A percentile compares a stretch with the other conserved stretches of the same genome.
These are phyloP conservation scores for Cercospora citrullina DNA, from an alignment of 2,329 filamentous ascomycete genomes.

Conservation along the genomic window DNA sequence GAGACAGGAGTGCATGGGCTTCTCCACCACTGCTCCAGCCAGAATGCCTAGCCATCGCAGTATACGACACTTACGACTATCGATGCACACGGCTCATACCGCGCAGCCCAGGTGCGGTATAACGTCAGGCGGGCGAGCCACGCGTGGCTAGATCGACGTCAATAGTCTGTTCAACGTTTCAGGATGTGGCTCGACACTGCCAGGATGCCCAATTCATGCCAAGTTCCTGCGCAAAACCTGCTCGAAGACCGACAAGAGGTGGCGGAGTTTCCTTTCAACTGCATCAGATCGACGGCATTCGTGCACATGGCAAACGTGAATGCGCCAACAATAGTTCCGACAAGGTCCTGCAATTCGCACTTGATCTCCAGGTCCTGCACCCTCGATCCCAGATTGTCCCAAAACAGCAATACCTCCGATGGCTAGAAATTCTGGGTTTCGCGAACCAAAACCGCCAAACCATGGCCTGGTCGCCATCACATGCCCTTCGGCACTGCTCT, in stretches of 20 bases:
- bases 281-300: background rate
- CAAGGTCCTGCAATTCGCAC: constrained; percentile 16
- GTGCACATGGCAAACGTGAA: background rate
- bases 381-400: constrained; percentile 11
- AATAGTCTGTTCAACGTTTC: background rate
- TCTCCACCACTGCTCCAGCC: background rate
- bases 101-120: background rate
- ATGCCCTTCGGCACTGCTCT: constrained; percentile 21
- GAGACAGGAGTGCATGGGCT: background rate
- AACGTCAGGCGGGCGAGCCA: background rate
- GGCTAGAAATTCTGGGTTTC: constrained; percentile 13
- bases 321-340: constrained; percentile 9
- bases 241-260: background rate
- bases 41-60: background rate
- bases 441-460: constrained; percentile 14
- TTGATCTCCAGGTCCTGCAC: constrained; percentile 13
- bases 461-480: constrained; percentile 6
- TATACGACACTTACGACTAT: background rate
- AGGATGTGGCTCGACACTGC: background rate
- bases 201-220: background rate
- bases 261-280: background rate
- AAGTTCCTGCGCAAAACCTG: background rate
- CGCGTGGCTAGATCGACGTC: background rate
- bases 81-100: background rate
- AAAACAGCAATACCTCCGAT: constrained; percentile 23